Evolutionary conservation across 305 asterid species (phyloP).

Genomic region (Plantago rigida): DNA sequence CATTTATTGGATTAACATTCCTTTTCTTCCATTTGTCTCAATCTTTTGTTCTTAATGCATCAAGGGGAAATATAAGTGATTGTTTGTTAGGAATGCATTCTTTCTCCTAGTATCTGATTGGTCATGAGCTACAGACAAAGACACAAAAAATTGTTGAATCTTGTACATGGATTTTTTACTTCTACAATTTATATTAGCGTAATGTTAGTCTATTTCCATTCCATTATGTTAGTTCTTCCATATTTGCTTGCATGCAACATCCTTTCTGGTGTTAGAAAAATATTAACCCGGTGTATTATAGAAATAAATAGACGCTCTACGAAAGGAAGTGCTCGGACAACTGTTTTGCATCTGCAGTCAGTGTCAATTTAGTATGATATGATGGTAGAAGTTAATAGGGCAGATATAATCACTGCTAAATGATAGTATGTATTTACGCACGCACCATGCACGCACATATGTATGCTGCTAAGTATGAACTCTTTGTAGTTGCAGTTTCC

Average conservation of each 20-base stretch:
- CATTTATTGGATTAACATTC: too few species aligned
- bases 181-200: not conserved
- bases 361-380: conserved; percentile 4
- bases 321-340: not conserved
- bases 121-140: too few species aligned
- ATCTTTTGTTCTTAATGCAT: conserved; percentile 14
- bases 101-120: conserved; percentile 4
- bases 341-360: conserved; percentile 7
- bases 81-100: not conserved
- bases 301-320: conserved; percentile 3
- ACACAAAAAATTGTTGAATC: too few species aligned
- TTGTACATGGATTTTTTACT: too few species aligned
- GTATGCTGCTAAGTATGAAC: too few species aligned
- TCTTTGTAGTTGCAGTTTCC: too few species aligned
- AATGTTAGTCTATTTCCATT: too few species aligned
- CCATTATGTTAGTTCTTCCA: not conserved
- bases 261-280: not conserved
- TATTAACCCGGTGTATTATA: not conserved
- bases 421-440: too few species aligned
- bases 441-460: too few species aligned
- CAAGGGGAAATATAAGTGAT: too few species aligned
- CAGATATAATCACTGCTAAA: not conserved
- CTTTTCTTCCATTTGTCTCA: conserved; percentile 1
- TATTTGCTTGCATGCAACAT: not conserved
- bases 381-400: too few species aligned